Percentiles rank a stretch among this genome's conserved stretches.
Conservation (phyloP, 2,329 filamentous ascomycete genomes). For the Stemphylium beticola region DNA sequence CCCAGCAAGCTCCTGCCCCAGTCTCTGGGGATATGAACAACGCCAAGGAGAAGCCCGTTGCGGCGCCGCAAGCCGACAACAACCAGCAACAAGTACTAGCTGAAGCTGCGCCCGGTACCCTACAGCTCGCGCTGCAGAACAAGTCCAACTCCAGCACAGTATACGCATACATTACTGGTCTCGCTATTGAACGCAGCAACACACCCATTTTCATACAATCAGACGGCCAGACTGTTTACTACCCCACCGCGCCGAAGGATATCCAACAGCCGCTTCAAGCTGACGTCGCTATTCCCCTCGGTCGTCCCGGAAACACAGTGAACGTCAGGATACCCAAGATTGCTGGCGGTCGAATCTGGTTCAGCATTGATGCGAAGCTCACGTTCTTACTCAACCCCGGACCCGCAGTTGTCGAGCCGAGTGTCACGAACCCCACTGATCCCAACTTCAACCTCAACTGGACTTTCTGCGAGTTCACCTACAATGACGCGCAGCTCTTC, state of each 20-base stretch:
- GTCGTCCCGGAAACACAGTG: slow-evolving; percentile 64
- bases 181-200: slow-evolving; percentile 65
- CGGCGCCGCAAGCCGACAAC: slow-evolving; percentile 14
- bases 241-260: slow-evolving; percentile 63
- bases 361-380: slow-evolving; percentile 65
- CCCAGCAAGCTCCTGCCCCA: neutral
- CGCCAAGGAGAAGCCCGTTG: slow-evolving; percentile 14
- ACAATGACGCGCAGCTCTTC: slow-evolving; percentile 55
- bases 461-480: slow-evolving; percentile 57
- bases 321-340: slow-evolving; percentile 72
- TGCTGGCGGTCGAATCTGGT: slow-evolving; percentile 75
- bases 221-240: slow-evolving; percentile 71
- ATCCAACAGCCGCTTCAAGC: slow-evolving; percentile 59
- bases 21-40: slow-evolving; percentile 2
- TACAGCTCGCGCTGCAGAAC: slow-evolving; percentile 70
- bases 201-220: slow-evolving; percentile 67
- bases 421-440: slow-evolving; percentile 67
- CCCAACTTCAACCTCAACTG: slow-evolving; percentile 55
- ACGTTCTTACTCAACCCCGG: slow-evolving; percentile 74
- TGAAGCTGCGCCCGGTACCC: slow-evolving; percentile 47
- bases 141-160: slow-evolving; percentile 65
- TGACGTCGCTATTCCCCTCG: slow-evolving; percentile 69
- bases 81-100: slow-evolving; percentile 36
- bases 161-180: slow-evolving; percentile 75
- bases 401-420: slow-evolving; percentile 76